Evolutionary conservation across 768 basidiomycete genomes (phyloP), one percentile per base, ranked within the genome.

Genomic region (Russula abietina): DNA sequence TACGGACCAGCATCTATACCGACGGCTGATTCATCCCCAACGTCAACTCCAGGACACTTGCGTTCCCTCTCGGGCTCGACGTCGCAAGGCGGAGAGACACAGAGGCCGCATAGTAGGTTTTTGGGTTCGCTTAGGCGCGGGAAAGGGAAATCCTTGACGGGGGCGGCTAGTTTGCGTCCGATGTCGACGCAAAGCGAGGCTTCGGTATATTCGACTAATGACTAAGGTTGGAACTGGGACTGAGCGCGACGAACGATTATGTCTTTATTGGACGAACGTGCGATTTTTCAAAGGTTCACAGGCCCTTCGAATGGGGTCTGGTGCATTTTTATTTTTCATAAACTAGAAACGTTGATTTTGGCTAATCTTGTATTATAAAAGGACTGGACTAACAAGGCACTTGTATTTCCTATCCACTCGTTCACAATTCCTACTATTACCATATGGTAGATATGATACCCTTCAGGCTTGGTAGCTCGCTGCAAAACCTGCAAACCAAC

Each of bases 41-140:
- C 48, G n/a, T 63, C 65, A n/a, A 33, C 19, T 49, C 58, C 69
- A 12, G 48, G 41, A 7, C 68, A 70, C 38, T 68, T 68, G 64
- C 68, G 68, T 39, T 74, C 75, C 10, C 73, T 71, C 36, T 66
- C 74, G 62, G 76, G 74, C 67, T 70, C 75, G 9, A 68, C 62
- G 24, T 77, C 76, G 14, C 61, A 71, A 38, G n/a, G 69, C 71
- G 11, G 74, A 70, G 60, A 78, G 73, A 62, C 76, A 71, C 2
- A 14, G 10, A 77, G 78, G 65, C 0, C 12, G 46, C 70, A 67
- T 12, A 70, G 68, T 22, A 53, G 67, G 52, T 69, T 70, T 22
- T 49, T 71, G 19, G 62, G 68, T 24, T 65, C 69, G 22, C 69
- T 39, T 1, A 39, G 71, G 49, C 57, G 19, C 22, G 9, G 28